Conservation (phyloP, 179 eudicot species). For the Silene coronaria region DNA sequence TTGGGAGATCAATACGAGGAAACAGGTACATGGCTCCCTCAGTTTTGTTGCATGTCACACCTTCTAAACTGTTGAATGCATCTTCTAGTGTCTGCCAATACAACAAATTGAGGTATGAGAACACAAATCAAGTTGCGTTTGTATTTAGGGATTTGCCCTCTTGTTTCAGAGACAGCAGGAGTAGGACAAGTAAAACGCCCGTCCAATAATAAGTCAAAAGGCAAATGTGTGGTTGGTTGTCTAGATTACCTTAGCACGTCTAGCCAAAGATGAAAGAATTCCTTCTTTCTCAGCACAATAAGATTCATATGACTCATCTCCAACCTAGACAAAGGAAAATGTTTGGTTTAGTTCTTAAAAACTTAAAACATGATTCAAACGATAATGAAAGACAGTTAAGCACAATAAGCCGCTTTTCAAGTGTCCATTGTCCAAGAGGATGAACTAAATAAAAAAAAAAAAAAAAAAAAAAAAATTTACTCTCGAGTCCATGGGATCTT, state of each 20-base stretch:
- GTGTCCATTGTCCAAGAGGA: no score
- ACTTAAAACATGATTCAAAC: no score
- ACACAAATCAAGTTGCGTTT: no score
- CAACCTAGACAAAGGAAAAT: slow-evolving; percentile 41
- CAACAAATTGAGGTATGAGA: neutral
- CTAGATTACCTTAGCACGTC: slow-evolving; percentile 77
- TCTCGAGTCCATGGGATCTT: no score
- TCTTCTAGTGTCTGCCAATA: slow-evolving; percentile 63
- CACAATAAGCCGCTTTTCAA: no score
- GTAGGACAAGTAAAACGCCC: neutral
- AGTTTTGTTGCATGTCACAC: slow-evolving; percentile 83
- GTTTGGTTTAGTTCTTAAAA: neutral
- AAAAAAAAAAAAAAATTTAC: no score
- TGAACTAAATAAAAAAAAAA: no score
- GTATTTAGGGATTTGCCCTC: no score
- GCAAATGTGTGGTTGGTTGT: neutral
- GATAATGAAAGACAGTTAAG: no score
- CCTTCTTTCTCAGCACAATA: slow-evolving; percentile 78
- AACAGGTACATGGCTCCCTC: slow-evolving; percentile 99
- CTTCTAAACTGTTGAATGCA: slow-evolving; percentile 79
- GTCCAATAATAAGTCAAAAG: neutral
- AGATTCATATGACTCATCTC: slow-evolving; percentile 80
- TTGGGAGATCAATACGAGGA: slow-evolving; percentile 62
- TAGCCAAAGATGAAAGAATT: slow-evolving; percentile 75
- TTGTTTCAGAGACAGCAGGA: neutral